Evolutionary conservation across 768 basidiomycete species (phyloP), one percentile per base, ranked within the genome.

Genomic region (Trametes punicea): DNA sequence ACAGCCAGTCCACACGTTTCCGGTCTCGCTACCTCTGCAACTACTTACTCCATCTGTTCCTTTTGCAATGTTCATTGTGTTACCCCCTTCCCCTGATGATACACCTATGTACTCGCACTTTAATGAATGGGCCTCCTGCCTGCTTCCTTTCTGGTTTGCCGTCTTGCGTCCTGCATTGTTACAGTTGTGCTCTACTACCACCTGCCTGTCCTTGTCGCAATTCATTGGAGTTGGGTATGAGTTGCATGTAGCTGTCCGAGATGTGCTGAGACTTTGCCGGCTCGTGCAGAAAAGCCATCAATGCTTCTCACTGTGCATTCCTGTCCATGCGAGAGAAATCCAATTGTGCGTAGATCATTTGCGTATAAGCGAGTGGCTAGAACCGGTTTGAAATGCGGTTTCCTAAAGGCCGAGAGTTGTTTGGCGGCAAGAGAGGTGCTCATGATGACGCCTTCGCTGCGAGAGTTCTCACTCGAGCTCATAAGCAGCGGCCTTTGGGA

Each of bases 61-160:
- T 62, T 36, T 38, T 23, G 45, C 26, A 38, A 13, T 59, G 57
- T 53, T 21, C 57, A 31, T 55, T 54, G 42, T 51, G 53, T 62
- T 64, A 55, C 59, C 64, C 59, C 36, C 36, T 60, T 51, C 53
- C 48, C 53, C 62, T 59, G 61, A 65, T 59, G 65, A 61, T 65
- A 64, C 63, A 61, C 64, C 57, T 64, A 63, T 67, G 67, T 68
- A 68, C 48, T 55, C 59, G 60, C 65, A 61, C 57, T 66, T 68
- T 66, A 68, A 66, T 63, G 54, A 63, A 67, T 62, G 52, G 61
- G 64, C 61, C 34, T 25, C 31, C n/a, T 36, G 54, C 46, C 59
- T 31, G 47, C 41, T 52, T 59, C 48, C 57, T 36, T 57, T 41
- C 30, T 20, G 41, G 34, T 51, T 45, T 51, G 48, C 45, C 51